Evolutionary conservation across 257 asterid genomes (phyloP).

Genomic region (Solanum pimpinellifolium): DNA sequence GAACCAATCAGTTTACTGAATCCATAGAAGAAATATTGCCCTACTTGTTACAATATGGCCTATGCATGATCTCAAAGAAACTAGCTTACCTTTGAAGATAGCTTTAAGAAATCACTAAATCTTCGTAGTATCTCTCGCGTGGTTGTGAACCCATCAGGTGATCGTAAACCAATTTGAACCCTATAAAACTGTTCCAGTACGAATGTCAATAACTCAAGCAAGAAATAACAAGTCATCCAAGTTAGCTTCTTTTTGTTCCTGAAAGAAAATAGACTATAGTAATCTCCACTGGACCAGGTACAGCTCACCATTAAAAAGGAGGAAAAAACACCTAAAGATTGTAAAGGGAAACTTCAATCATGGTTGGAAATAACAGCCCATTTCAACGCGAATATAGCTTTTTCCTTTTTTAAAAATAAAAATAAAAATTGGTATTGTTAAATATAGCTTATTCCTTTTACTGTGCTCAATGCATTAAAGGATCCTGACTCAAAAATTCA

Average conservation of each 20-base stretch:
- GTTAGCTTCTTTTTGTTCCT: background rate
- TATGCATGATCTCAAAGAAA: background rate
- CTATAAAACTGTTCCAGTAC: constrained; percentile 51
- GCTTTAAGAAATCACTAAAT: constrained; percentile 61
- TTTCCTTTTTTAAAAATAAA: background rate
- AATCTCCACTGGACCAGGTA: background rate
- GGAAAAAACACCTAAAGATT: background rate
- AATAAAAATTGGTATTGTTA: background rate
- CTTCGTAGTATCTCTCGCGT: constrained; percentile 40
- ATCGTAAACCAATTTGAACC: constrained; percentile 71
- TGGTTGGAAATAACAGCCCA: background rate
- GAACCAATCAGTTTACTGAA: background rate
- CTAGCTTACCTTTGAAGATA: constrained; percentile 50
- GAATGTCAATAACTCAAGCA: background rate
- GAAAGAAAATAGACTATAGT: background rate
- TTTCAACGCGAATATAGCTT: background rate
- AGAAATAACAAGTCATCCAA: background rate
- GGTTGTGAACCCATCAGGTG: constrained; percentile 60
- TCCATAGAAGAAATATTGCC: background rate
- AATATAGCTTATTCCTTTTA: background rate
- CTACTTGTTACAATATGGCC: background rate
- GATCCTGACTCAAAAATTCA: background rate
- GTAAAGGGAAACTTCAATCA: background rate
- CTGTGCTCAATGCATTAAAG: background rate
- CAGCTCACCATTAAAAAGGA: background rate